Percentiles rank a stretch among this genome's conserved stretches.
Conservation (phyloP, 2,329 filamentous ascomycete species). For the Fusarium annulatum region DNA sequence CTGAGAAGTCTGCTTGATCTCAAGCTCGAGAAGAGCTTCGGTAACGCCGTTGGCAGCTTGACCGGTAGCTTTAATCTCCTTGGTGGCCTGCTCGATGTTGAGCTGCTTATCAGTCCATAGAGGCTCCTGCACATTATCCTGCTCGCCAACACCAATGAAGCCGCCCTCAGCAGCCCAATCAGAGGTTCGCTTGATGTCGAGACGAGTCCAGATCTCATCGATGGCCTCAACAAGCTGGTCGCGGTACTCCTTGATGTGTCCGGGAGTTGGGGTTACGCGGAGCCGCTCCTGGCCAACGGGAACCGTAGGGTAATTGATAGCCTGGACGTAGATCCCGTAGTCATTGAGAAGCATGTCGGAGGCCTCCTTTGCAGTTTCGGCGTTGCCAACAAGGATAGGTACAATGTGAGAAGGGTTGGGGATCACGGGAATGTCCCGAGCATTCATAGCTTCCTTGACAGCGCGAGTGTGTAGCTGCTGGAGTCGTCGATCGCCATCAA, state of each 20-base stretch:
- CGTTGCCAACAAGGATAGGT: constrained; percentile 92
- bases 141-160: constrained; percentile 91
- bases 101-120: constrained; percentile 95
- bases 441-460: constrained; percentile 85
- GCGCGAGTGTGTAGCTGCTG: constrained; percentile 97
- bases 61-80: constrained; percentile 66
- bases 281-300: constrained; percentile 97
- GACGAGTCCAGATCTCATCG: constrained; percentile 87
- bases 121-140: constrained; percentile 71
- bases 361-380: constrained; percentile 89
- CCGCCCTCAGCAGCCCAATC: constrained; percentile 93
- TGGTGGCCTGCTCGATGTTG: constrained; percentile 74
- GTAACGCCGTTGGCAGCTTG: constrained; percentile 58
- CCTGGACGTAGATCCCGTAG: constrained; percentile 96
- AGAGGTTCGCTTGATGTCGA: constrained; percentile 91
- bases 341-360: constrained; percentile 92
- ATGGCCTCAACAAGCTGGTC: constrained; percentile 87
- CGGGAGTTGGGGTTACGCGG: constrained; percentile 94
- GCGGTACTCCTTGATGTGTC: constrained; percentile 85
- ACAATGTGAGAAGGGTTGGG: constrained; percentile 98
- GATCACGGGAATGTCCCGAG: constrained; percentile 91
- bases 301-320: constrained; percentile 98
- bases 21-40: constrained; percentile 69
- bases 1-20: constrained; percentile 52
- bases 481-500: constrained; percentile 86